Conservation (phyloP, 345 rosid species). For the Syzygium jambos region DNA sequence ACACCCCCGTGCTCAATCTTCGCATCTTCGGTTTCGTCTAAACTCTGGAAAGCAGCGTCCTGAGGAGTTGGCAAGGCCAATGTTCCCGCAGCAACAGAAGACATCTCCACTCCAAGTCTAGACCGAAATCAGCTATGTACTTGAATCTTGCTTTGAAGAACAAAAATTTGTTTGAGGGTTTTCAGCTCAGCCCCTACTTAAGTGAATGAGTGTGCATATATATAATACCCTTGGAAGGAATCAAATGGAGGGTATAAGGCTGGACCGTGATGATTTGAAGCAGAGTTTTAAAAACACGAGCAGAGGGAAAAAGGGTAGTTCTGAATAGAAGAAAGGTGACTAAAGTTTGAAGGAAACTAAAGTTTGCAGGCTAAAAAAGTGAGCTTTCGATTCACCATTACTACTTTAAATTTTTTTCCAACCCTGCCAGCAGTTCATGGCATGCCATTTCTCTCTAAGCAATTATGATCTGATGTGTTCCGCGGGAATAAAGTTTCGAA, state of each 20-base stretch:
- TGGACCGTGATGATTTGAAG: neutral
- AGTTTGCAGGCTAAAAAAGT: neutral
- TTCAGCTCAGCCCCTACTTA: neutral
- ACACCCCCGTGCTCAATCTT: neutral
- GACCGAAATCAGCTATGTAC: neutral
- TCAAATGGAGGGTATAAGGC: neutral
- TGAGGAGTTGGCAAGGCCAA: neutral
- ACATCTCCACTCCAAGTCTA: neutral
- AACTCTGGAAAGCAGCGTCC: neutral
- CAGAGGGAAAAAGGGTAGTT: neutral
- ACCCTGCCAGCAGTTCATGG: neutral
- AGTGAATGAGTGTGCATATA: neutral
- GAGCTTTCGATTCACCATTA: neutral
- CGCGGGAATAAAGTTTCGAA: neutral
- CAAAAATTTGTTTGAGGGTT: neutral
- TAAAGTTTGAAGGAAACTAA: neutral
- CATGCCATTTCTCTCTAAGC: neutral
- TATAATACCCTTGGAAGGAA: neutral
- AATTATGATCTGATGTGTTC: neutral
- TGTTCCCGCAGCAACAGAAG: neutral
- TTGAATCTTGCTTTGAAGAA: neutral
- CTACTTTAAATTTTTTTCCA: neutral
- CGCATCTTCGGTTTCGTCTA: neutral
- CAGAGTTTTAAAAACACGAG: neutral
- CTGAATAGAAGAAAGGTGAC: neutral